A percentile compares a stretch with the other conserved stretches of the same genome.
phyloP scores from a whole-genome alignment of 2,329 filamentous ascomycete genomes.

The Colletotrichum sp. region DNA sequence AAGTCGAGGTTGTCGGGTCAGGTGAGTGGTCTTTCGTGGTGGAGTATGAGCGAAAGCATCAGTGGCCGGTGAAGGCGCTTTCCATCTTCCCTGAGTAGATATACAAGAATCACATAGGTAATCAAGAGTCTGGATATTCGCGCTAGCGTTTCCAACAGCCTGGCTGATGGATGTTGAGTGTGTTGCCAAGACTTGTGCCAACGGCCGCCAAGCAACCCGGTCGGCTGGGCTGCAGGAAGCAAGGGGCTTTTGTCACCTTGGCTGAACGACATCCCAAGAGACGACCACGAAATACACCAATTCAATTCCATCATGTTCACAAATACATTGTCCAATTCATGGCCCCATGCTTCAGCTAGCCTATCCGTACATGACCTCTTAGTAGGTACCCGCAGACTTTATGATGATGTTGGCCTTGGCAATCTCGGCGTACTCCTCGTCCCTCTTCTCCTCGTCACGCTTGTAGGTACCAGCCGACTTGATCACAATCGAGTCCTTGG shows the following conservation, averaged over 20 bases:
- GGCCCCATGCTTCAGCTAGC: background rate
- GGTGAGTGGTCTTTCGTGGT: background rate
- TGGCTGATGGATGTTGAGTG: background rate
- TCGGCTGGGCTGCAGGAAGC: background rate
- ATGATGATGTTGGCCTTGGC: background rate
- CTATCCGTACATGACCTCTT: background rate
- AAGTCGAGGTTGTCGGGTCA: background rate
- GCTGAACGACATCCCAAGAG: background rate
- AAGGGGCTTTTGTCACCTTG: background rate
- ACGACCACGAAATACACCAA: background rate
- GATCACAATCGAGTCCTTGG: background rate
- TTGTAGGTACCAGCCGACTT: background rate
- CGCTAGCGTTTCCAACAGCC: background rate
- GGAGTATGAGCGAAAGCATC: background rate
- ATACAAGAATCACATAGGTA: background rate
- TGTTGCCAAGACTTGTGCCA: background rate
- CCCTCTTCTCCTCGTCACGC: background rate
- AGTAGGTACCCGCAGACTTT: background rate
- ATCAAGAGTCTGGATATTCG: background rate
- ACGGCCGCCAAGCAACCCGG: fast-evolving
- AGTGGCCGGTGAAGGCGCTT: background rate
- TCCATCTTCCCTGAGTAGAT: background rate
- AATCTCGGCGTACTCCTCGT: background rate
- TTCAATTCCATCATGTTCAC: background rate
- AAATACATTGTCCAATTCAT: background rate